phyloP scores from a whole-genome alignment of 805 yeast species.

The Nakazawaea pomicola region DNA sequence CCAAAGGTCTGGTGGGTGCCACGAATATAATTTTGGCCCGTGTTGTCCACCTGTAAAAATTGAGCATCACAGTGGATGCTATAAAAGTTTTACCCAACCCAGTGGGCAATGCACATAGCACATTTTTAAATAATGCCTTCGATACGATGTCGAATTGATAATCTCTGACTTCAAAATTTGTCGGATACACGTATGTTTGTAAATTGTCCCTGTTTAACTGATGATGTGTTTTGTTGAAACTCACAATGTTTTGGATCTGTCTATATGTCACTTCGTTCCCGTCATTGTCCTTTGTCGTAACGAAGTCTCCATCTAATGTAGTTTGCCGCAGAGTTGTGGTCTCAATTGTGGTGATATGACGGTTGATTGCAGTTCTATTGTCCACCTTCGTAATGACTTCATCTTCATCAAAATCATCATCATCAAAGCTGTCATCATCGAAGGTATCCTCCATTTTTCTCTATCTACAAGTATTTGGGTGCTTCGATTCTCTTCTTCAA shows the following conservation, averaged over 20 bases:
- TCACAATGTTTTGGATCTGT: constrained; percentile 20
- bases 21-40: constrained; percentile 78
- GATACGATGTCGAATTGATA: constrained; percentile 81
- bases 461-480: not conserved
- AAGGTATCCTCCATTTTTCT: constrained; percentile 1
- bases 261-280: constrained; percentile 19
- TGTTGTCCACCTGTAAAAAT: constrained; percentile 82
- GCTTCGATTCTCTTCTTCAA: not conserved
- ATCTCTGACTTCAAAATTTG: constrained; percentile 77
- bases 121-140: constrained; percentile 65
- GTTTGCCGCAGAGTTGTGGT: constrained; percentile 19
- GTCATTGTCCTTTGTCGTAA: constrained; percentile 10
- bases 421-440: constrained; percentile 7
- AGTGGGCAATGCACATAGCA: constrained; percentile 90
- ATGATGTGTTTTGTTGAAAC: constrained; percentile 43
- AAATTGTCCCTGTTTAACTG: constrained; percentile 35
- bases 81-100: constrained; percentile 97
- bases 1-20: constrained; percentile 97
- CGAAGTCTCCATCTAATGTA: constrained; percentile 21
- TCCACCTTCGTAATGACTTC: constrained; percentile 27
- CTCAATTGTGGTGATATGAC: constrained; percentile 18
- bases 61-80: constrained; percentile 90
- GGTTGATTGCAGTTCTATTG: constrained; percentile 27
- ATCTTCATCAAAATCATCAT: constrained; percentile 25
- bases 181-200: constrained; percentile 68